Evolutionary conservation across 1,139 yeast species (phyloP).

Genomic region (Candida sp.): DNA sequence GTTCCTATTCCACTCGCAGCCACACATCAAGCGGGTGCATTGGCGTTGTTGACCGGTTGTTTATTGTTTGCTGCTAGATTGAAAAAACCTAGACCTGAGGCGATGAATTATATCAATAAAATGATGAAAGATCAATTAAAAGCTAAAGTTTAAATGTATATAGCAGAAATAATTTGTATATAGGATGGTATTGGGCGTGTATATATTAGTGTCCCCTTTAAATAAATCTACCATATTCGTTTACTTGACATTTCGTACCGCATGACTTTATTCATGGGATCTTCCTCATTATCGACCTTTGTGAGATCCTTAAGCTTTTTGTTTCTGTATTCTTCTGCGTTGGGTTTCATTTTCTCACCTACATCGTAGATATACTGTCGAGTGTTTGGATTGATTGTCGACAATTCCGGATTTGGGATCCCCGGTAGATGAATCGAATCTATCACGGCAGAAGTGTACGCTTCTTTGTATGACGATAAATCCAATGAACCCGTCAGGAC

Average conservation of each 20-base stretch:
- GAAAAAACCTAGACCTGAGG: constrained; percentile 62
- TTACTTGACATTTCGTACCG: constrained; percentile 87
- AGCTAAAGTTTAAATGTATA: no score
- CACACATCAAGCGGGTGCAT: constrained; percentile 95
- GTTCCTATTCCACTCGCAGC: constrained; percentile 96
- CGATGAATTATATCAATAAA: constrained; percentile 25
- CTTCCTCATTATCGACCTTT: constrained; percentile 16
- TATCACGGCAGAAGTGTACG: constrained; percentile 1
- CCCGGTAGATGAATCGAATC: constrained; percentile 40
- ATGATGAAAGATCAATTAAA: constrained; percentile 18
- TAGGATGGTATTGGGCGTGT: constrained; percentile 2
- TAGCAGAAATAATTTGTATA: neutral
- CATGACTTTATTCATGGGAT: constrained; percentile 50
- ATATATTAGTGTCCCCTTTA: constrained; percentile 3
- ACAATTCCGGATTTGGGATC: constrained; percentile 47
- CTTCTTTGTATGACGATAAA: neutral
- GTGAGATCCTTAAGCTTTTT: constrained; percentile 14
- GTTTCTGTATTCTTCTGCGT: constrained; percentile 44
- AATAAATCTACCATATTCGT: constrained; percentile 68
- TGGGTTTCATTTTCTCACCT: constrained; percentile 46
- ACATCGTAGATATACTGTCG: constrained; percentile 41
- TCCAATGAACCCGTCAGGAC: constrained; percentile 1
- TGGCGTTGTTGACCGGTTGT: constrained; percentile 80
- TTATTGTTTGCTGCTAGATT: constrained; percentile 68
- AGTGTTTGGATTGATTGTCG: constrained; percentile 39